Base-by-base conservation (phyloP, 2,329 filamentous ascomycete genomes). In the Akanthomyces dipterigenus region DNA sequence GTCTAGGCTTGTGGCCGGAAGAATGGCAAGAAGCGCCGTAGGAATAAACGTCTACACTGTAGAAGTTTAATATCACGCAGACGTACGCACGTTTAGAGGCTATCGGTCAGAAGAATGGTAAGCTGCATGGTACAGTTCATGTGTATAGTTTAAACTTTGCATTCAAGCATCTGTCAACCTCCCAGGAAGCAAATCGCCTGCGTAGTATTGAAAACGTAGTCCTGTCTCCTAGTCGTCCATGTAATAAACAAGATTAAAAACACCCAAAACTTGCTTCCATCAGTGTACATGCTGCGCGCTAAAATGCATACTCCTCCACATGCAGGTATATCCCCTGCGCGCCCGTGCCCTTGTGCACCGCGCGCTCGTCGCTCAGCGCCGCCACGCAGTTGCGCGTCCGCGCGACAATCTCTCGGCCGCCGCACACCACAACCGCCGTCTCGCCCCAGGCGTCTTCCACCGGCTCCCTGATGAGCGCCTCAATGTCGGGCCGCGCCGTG, bases 321-420 rank as follows among this genome's bases (percentile, higher is more conserved):
- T 84, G 79, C 60, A 87, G 67, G 67, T 81, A 79, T 45, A 87
- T 86, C 0, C 84, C 84, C 68, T 87, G 84, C 0, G 84, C 84
- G 1, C 82, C 84, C 0, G 83, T 86, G 5, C 84, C 84, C 69
- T 87, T 87, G 67, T 87, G 84, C 24, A 87, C 84, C 0, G 81
- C 84, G 45, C 84, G 73, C 71, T 87, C 84, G 66, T 87, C 83
- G 58, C 82, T 84, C 63, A 87, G 64, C 34, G 71, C 73, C 2
- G 80, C 79, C 3, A 87, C 82, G 61, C 76, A 80, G 65, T 84
- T 86, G 61, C 84, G 75, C 16, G 82, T 79, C 50, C 73, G 73
- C 2, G 81, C 75, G 1, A 84, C 82, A 26, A 87, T 71, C 51
- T 80, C 80, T 55, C 77, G 78, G 1, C 84, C 84, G 16, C 83